These are phyloP conservation scores for Xylariaceae sp. DNA, from an alignment of 2,329 filamentous ascomycete species.

Conservation along the genomic window DNA sequence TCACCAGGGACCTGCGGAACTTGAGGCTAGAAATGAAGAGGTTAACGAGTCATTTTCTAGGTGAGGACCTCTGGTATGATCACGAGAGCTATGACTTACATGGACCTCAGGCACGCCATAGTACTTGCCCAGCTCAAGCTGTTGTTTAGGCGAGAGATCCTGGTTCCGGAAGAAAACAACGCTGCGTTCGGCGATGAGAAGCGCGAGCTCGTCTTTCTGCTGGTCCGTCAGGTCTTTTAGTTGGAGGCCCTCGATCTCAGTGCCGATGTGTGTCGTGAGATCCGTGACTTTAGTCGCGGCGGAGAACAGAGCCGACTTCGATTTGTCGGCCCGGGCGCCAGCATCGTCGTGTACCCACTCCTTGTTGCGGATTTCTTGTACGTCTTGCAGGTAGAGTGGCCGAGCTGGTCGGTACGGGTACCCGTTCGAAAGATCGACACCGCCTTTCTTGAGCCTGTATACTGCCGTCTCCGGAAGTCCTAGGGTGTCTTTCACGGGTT, in stretches of 20 bases:
- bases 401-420: conserved; percentile 74
- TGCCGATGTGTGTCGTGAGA: conserved; percentile 67
- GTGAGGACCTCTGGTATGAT: not conserved
- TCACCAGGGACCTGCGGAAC: conserved; percentile 73
- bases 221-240: conserved; percentile 65
- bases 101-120: conserved; percentile 73
- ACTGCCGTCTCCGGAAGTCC: conserved; percentile 64
- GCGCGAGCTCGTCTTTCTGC: conserved; percentile 67
- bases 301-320: conserved; percentile 65
- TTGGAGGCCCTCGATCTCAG: conserved; percentile 69
- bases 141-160: conserved; percentile 66
- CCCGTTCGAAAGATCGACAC: conserved; percentile 71
- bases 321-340: conserved; percentile 68
- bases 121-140: conserved; percentile 67
- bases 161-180: conserved; percentile 74
- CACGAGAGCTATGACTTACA: conserved; percentile 48
- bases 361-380: conserved; percentile 67
- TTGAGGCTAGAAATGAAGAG: conserved; percentile 61
- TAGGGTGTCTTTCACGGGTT: conserved; percentile 69
- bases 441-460: conserved; percentile 69
- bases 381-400: conserved; percentile 74
- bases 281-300: conserved; percentile 69
- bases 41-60: not conserved
- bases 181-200: conserved; percentile 68
- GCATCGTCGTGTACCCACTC: conserved; percentile 64